A percentile compares a stretch with the other conserved stretches of the same genome.
phyloP scores from a whole-genome alignment of 257 asterid genomes.

The Solanum pinnatisectum region DNA sequence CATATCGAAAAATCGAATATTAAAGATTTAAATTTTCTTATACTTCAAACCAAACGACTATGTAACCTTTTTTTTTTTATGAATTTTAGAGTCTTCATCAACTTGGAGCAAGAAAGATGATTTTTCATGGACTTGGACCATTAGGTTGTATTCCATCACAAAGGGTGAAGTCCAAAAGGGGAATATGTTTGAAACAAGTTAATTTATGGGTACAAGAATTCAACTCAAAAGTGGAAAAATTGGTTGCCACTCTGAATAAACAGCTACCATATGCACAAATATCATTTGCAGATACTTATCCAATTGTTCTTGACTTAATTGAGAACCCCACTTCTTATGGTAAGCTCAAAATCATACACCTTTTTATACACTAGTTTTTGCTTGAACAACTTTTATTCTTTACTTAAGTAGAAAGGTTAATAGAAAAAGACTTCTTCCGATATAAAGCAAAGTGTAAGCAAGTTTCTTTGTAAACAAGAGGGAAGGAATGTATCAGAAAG shows the following conservation, averaged over 20 bases:
- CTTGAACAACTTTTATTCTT: neutral
- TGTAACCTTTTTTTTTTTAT: neutral
- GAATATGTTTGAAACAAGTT: constrained; percentile 58
- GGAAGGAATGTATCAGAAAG: too few species aligned
- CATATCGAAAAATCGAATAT: neutral
- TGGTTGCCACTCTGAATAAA: constrained; percentile 25
- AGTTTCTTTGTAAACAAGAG: neutral
- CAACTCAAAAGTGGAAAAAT: constrained; percentile 43
- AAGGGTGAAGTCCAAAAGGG: constrained; percentile 41
- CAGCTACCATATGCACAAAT: constrained; percentile 55
- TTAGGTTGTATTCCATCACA: constrained; percentile 84
- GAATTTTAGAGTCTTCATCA: constrained; percentile 41
- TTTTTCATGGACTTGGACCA: constrained; percentile 67
- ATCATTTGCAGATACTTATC: constrained; percentile 52
- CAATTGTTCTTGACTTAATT: constrained; percentile 45
- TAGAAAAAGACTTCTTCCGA: too few species aligned
- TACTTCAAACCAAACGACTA: neutral
- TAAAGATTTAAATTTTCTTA: neutral
- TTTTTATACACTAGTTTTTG: neutral
- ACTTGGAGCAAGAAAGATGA: constrained; percentile 66
- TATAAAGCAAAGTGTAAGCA: neutral
- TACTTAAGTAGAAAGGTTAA: neutral
- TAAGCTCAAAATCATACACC: neutral
- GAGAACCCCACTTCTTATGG: constrained; percentile 59
- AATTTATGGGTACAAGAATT: constrained; percentile 54